Base-by-base conservation (phyloP, 331 rosid species). In the Rhamnella rubrinervis region DNA sequence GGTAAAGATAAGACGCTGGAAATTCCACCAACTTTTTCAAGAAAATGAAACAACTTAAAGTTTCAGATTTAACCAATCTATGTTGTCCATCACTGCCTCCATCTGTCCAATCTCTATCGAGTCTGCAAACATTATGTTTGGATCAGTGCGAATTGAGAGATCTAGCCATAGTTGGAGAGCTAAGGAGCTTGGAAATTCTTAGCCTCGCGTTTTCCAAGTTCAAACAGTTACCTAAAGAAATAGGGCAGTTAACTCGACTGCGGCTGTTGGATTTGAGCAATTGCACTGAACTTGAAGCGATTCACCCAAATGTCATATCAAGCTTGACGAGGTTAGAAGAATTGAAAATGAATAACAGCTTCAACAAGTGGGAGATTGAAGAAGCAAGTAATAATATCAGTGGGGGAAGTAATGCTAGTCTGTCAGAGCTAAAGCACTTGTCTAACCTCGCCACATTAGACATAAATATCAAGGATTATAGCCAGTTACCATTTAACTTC, bases 161-260 rank as follows among this genome's bases (percentile, higher is more conserved):
- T 63, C 72, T 84, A 49, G 14, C 82, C 18, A 11, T 75, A 55
- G 66, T 84, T 3, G 89, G 78, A 35, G 47, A 65, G 26, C 40
- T 84, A 71, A 66, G 47, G 50, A 66, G 62, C 47, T 69, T 84
- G 9, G 85, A 81, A 50, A 77, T 78, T 65, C 86, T 84, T 20
- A 72, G 40, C 66, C 71, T 84, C 0, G 51, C 55, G 19, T 35
- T 63, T 20, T 78, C 86, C 5, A 59, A 57, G 41, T 23, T 84
- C 15, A 51, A 9, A 40, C 70, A 56, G 62, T 68, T 84, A 52
- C 82, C 82, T 4, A 57, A 23, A 61, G 71, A 75, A 61, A 59
- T 81, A 15, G 78, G 71, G 50, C 35, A 39, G 10, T n/a, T 81
- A 26, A 58, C 12, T 56, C 56, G 51, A 56, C 75, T 84, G 2